A percentile compares a stretch with the other conserved stretches of the same genome.
Conservation (phyloP, 129 eudicot species). For the Rutidosis leptorrhynchoides region DNA sequence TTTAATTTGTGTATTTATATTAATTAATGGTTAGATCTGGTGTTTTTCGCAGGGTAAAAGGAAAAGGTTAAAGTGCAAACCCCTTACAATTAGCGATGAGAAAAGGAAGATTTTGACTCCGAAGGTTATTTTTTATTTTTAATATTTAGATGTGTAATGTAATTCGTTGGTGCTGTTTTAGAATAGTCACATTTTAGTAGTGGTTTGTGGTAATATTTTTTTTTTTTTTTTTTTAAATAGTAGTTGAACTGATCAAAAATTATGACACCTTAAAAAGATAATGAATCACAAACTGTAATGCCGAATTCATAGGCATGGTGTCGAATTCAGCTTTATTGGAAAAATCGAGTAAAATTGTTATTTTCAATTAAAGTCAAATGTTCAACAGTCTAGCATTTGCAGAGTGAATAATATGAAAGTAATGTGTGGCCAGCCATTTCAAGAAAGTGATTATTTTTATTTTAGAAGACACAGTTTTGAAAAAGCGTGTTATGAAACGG, state of each 20-base stretch:
- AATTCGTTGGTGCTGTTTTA: not conserved
- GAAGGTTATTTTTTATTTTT: conserved; percentile 34
- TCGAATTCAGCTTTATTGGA: too few relatives aligned
- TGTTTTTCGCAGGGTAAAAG: conserved; percentile 43
- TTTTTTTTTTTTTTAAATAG: too few relatives aligned
- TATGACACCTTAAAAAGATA: too few relatives aligned
- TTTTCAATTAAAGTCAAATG: too few relatives aligned
- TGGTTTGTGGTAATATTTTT: too few relatives aligned
- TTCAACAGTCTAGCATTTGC: not conserved
- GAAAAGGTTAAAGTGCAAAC: conserved; percentile 29
- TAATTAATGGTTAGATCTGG: conserved; percentile 48
- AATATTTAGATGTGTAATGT: too few relatives aligned
- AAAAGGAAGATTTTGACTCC: conserved; percentile 28
- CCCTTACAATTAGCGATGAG: conserved; percentile 15
- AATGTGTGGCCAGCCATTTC: not conserved
- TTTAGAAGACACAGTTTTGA: not conserved
- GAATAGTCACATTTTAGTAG: not conserved
- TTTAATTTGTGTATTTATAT: not conserved
- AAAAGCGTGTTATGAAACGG: not conserved
- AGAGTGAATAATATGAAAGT: not conserved
- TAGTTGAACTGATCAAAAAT: too few relatives aligned
- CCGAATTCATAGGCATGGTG: too few relatives aligned
- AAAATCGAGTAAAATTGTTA: too few relatives aligned
- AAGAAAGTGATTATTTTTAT: not conserved
- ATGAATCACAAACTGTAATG: too few relatives aligned